Evolutionary conservation across 2,329 filamentous ascomycete genomes (phyloP).

Genomic region (Leptodontidium sp.): DNA sequence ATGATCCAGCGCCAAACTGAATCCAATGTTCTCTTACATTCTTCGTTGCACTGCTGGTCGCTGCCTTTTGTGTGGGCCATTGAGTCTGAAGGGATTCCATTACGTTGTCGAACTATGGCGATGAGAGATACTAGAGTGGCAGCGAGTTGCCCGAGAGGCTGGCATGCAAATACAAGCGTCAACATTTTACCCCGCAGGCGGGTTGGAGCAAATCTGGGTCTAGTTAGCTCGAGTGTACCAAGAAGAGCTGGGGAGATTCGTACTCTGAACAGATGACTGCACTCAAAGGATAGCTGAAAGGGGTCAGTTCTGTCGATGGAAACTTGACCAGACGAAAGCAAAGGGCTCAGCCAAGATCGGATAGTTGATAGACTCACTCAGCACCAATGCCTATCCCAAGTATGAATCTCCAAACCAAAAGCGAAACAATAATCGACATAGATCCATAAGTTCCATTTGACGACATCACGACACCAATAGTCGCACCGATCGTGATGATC

Average conservation of each 20-base stretch:
- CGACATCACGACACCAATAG: conserved; percentile 55
- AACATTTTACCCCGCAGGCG: conserved; percentile 73
- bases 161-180: conserved; percentile 73
- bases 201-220: conserved; percentile 57
- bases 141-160: conserved; percentile 71
- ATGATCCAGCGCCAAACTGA: conserved; percentile 70
- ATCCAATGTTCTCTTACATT: conserved; percentile 70
- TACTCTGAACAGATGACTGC: conserved; percentile 75
- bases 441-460: conserved; percentile 50
- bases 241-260: conserved; percentile 34
- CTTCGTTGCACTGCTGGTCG: conserved; percentile 60
- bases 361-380: conserved; percentile 49
- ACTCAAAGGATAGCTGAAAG: conserved; percentile 62
- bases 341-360: background rate
- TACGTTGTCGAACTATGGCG: conserved; percentile 60
- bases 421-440: conserved; percentile 54
- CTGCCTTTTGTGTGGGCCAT: background rate
- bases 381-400: conserved; percentile 67
- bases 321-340: background rate
- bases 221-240: background rate
- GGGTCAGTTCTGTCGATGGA: background rate
- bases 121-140: conserved; percentile 73
- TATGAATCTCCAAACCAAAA: conserved; percentile 57
- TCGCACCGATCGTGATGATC: conserved; percentile 55
- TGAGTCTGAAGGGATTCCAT: conserved; percentile 45